These are phyloP conservation scores for Talaromyces ruber DNA, from an alignment of 495 filamentous ascomycete genomes.

Conservation along the genomic window DNA sequence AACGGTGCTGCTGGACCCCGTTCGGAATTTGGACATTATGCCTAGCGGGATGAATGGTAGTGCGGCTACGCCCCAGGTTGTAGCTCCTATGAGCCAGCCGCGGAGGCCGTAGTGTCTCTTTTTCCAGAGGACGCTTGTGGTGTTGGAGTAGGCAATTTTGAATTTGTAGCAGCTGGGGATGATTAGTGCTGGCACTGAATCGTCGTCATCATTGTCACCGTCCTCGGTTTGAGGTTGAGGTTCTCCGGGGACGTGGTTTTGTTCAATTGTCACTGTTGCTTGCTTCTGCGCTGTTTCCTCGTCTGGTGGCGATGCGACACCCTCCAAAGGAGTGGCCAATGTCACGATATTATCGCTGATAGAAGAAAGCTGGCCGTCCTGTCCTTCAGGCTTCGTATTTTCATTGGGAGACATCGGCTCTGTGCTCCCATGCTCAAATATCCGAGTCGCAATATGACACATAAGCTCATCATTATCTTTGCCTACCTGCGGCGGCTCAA, in stretches of 20 bases:
- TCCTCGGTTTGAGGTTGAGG: background rate
- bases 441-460: background rate
- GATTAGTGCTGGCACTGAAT: background rate
- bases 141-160: background rate
- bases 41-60: slow-evolving; percentile 6
- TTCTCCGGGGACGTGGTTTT: background rate
- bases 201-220: background rate
- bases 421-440: background rate
- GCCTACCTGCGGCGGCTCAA: background rate
- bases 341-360: background rate
- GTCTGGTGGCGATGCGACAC: background rate
- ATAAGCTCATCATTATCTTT: background rate
- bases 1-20: slow-evolving; percentile 2
- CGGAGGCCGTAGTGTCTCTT: background rate
- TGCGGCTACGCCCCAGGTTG: background rate
- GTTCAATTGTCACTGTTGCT: background rate
- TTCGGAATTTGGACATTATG: slow-evolving; percentile 4
- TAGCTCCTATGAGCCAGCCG: background rate
- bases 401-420: background rate
- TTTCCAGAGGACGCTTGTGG: background rate
- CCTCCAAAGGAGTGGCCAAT: background rate
- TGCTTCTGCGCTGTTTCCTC: background rate
- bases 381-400: background rate
- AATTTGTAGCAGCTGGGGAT: background rate
- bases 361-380: background rate